A percentile compares a stretch with the other conserved stretches of the same genome.
These are phyloP conservation scores for Nymphaea colorata DNA, from an alignment of 164 flowering plant genomes.

Conservation along the genomic window DNA sequence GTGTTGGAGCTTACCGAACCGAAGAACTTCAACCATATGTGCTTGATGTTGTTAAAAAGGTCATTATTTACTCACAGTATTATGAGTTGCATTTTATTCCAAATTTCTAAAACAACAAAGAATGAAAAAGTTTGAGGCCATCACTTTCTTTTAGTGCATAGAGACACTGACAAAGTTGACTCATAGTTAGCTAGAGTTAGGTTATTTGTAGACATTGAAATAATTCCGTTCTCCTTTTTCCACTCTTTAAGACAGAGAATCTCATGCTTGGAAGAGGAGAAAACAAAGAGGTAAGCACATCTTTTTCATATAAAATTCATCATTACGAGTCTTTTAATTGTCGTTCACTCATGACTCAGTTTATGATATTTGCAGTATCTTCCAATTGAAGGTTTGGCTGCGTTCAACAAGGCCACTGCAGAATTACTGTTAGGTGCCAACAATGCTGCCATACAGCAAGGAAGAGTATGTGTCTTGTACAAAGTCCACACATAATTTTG, in stretches of 20 bases:
- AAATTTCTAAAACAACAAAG: too few relatives aligned
- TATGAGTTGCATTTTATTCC: not conserved
- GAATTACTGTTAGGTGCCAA: constrained; percentile 86
- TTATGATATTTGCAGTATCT: constrained; percentile 58
- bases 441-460: constrained; percentile 59
- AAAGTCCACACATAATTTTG: not conserved
- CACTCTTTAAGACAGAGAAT: constrained; percentile 57
- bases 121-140: too few relatives aligned
- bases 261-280: constrained; percentile 87
- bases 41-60: constrained; percentile 92
- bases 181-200: too few relatives aligned
- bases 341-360: not conserved
- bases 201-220: not conserved
- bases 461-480: constrained; percentile 41
- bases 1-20: constrained; percentile 98
- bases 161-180: too few relatives aligned
- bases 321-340: not conserved
- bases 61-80: constrained; percentile 4
- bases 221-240: not conserved
- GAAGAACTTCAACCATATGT: constrained; percentile 96
- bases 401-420: constrained; percentile 87
- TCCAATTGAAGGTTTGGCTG: constrained; percentile 98
- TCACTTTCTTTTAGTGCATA: too few relatives aligned
- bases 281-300: constrained; percentile 75
- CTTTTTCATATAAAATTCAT: not conserved